Conservation (phyloP, 73 alveolate species). For the Paramecium biaurelia region DNA sequence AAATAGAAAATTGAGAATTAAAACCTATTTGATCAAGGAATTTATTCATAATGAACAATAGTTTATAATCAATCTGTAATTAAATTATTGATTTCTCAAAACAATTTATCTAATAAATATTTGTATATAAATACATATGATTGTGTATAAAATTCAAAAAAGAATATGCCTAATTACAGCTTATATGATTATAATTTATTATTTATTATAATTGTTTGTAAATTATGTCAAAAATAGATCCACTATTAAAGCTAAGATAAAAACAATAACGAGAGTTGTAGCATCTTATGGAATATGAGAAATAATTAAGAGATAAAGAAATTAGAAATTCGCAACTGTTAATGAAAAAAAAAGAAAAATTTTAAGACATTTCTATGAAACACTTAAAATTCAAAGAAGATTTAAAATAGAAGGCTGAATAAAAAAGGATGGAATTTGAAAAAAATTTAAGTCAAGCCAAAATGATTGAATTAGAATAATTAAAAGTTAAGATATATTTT, state of each 20-base stretch:
- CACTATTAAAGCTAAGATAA: not conserved
- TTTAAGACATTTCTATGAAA: not conserved
- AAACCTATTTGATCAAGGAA: not conserved
- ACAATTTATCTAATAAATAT: no score
- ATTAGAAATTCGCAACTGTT: not conserved
- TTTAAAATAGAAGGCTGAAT: not conserved
- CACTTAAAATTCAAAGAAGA: not conserved
- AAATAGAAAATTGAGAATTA: not conserved
- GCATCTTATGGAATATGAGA: not conserved
- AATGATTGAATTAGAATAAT: not conserved
- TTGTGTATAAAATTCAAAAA: not conserved
- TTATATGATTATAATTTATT: not conserved
- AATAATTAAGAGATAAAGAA: not conserved
- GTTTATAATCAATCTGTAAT: no score
- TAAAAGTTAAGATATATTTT: not conserved
- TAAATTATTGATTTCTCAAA: no score
- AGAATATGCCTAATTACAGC: not conserved
- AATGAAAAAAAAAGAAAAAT: not conserved
- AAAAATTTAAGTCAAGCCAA: constrained; percentile 7
- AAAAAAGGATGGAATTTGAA: not conserved
- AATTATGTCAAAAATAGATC: not conserved
- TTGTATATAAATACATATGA: not conserved
- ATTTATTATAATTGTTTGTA: not conserved
- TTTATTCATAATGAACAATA: not conserved
- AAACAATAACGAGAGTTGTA: not conserved